Evolutionary conservation across 2,329 filamentous ascomycete genomes (phyloP).

Genomic region (Verticillium albo-atrum): DNA sequence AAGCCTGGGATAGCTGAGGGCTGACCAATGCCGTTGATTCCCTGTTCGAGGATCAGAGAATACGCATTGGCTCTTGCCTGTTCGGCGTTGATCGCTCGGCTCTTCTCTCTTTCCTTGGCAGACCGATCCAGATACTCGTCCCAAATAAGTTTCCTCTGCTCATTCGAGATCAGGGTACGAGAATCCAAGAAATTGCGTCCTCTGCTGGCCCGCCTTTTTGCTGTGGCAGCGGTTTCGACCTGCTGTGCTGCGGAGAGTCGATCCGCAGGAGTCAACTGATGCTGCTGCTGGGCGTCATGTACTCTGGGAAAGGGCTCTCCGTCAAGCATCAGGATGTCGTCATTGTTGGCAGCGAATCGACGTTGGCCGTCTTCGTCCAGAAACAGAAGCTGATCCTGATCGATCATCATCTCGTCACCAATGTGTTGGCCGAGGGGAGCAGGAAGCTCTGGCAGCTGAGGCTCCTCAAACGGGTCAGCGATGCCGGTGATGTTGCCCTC

Average conservation of each 20-base stretch:
- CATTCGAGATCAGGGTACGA: not conserved
- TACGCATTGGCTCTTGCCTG: slow-evolving; percentile 39
- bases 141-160: not conserved
- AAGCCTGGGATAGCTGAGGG: slow-evolving; percentile 22
- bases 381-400: not conserved
- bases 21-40: slow-evolving; percentile 30
- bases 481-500: slow-evolving; percentile 44
- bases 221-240: not conserved
- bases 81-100: slow-evolving; percentile 19
- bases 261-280: not conserved
- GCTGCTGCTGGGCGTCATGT: slow-evolving; percentile 20
- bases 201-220: not conserved
- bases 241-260: not conserved
- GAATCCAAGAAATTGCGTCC: not conserved
- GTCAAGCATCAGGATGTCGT: not conserved
- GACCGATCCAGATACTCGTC: not conserved
- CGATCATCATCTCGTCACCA: slow-evolving; percentile 4
- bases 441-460: slow-evolving; percentile 32
- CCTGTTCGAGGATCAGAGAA: slow-evolving; percentile 32
- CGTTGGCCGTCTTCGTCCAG: not conserved
- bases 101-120: slow-evolving; percentile 40
- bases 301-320: slow-evolving; percentile 26
- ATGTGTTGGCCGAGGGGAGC: not conserved
- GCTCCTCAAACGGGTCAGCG: slow-evolving; percentile 29
- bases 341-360: not conserved